Percentiles rank a stretch among this genome's conserved stretches.
These are phyloP conservation scores for Ustilago cynodontis DNA, from an alignment of 1,284 basidiomycete genomes.

Conservation along the genomic window DNA sequence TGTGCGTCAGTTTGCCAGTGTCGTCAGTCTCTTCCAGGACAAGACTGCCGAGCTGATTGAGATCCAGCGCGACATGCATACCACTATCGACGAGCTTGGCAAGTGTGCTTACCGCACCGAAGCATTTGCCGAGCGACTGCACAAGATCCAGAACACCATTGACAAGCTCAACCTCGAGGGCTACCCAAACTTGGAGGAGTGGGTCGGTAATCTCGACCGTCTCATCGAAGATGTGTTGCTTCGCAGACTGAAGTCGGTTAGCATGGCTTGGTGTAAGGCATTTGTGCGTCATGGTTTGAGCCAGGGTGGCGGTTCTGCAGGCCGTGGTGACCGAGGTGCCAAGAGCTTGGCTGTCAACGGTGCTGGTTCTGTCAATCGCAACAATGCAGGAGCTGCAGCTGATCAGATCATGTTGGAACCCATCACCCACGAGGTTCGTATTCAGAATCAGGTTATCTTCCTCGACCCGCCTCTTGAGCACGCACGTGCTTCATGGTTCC, in stretches of 20 bases:
- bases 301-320: slow-evolving; percentile 11
- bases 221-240: slow-evolving; percentile 86
- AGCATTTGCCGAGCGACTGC: slow-evolving; percentile 82
- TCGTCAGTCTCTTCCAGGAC: slow-evolving; percentile 83
- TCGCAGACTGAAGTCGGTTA: slow-evolving; percentile 82
- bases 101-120: slow-evolving; percentile 87
- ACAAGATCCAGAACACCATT: slow-evolving; percentile 88
- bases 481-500: slow-evolving; percentile 90
- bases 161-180: slow-evolving; percentile 95
- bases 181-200: slow-evolving; percentile 96
- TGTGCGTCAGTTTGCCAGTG: slow-evolving; percentile 92
- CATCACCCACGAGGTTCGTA: slow-evolving; percentile 88
- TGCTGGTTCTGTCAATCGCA: background rate
- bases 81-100: slow-evolving; percentile 79
- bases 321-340: slow-evolving; percentile 16
- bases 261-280: slow-evolving; percentile 87
- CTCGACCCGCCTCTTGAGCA: slow-evolving; percentile 96
- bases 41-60: slow-evolving; percentile 94
- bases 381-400: slow-evolving; percentile 18
- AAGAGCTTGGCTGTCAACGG: slow-evolving; percentile 24
- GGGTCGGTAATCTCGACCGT: slow-evolving; percentile 89
- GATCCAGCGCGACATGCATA: slow-evolving; percentile 85
- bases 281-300: slow-evolving; percentile 72
- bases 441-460: slow-evolving; percentile 98
- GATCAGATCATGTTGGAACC: slow-evolving; percentile 45